Evolutionary conservation across 257 asterid species (phyloP).

Genomic region (Gentiana dahurica): DNA sequence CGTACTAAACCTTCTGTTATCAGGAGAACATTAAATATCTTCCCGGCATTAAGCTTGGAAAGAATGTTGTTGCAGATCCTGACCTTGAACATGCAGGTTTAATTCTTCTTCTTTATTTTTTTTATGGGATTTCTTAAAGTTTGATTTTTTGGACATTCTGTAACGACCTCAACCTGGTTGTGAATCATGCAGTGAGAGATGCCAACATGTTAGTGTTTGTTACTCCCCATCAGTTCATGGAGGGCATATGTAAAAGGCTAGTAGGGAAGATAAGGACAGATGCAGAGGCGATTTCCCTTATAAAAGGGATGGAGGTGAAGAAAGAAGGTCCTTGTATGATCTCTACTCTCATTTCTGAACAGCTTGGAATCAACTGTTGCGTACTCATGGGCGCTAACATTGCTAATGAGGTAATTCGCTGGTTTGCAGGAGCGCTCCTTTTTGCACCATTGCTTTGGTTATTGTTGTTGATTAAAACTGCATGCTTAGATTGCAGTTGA

Average conservation of each 20-base stretch:
- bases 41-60: constrained; percentile 74
- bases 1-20: neutral
- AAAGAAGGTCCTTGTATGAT: constrained; percentile 95
- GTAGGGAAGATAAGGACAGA: constrained; percentile 51
- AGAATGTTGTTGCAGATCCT: constrained; percentile 69
- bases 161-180: neutral
- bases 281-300: constrained; percentile 65
- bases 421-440: neutral
- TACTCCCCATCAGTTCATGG: constrained; percentile 92
- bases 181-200: constrained; percentile 44
- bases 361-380: constrained; percentile 62
- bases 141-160: neutral
- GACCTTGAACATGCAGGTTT: constrained; percentile 72
- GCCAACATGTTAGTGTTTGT: constrained; percentile 81
- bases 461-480: constrained; percentile 1
- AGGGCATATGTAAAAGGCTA: constrained; percentile 64
- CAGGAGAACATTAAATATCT: constrained; percentile 87
- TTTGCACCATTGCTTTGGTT: neutral
- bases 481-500: constrained; percentile 64
- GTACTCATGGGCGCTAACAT: constrained; percentile 92
- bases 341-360: constrained; percentile 59
- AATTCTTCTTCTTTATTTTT: neutral
- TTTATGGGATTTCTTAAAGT: neutral
- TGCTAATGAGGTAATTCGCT: constrained; percentile 61
- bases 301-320: constrained; percentile 90